These are phyloP conservation scores for Bruguiera gymnorhiza DNA, from an alignment of 345 rosid species.

Conservation along the genomic window DNA sequence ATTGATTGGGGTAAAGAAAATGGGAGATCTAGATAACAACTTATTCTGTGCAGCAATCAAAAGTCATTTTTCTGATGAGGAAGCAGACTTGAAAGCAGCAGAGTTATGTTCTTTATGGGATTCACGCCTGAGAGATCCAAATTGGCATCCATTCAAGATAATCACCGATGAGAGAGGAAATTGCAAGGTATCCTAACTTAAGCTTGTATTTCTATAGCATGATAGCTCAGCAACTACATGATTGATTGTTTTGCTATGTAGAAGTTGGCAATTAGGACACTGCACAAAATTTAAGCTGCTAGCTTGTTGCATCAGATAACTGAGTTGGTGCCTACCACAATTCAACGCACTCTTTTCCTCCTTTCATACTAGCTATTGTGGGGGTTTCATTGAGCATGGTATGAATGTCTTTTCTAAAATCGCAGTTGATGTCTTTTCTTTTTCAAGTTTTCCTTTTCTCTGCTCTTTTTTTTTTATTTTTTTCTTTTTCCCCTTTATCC, in stretches of 20 bases:
- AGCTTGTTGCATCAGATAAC: no score
- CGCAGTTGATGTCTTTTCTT: neutral
- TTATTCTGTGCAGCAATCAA: constrained; percentile 40
- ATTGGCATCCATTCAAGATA: constrained; percentile 52
- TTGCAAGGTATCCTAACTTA: constrained; percentile 21
- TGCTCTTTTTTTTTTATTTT: neutral
- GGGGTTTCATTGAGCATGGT: no score
- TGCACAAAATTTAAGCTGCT: neutral
- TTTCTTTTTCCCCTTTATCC: no score
- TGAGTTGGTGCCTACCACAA: no score
- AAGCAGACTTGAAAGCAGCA: constrained; percentile 35
- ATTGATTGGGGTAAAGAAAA: constrained; percentile 44
- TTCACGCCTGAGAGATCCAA: constrained; percentile 34
- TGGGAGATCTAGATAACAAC: constrained; percentile 51
- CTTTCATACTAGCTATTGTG: neutral
- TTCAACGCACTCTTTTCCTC: neutral
- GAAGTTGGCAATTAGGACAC: neutral
- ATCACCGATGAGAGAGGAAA: constrained; percentile 27
- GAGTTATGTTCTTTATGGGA: constrained; percentile 53
- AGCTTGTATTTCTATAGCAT: neutral
- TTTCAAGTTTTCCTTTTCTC: neutral
- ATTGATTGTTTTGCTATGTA: neutral
- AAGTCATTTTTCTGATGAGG: constrained; percentile 30
- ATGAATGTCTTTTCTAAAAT: neutral
- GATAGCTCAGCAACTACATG: no score